Evolutionary conservation across 2,329 filamentous ascomycete species (phyloP).

Genomic region (Arthrobotrys sinensis): DNA sequence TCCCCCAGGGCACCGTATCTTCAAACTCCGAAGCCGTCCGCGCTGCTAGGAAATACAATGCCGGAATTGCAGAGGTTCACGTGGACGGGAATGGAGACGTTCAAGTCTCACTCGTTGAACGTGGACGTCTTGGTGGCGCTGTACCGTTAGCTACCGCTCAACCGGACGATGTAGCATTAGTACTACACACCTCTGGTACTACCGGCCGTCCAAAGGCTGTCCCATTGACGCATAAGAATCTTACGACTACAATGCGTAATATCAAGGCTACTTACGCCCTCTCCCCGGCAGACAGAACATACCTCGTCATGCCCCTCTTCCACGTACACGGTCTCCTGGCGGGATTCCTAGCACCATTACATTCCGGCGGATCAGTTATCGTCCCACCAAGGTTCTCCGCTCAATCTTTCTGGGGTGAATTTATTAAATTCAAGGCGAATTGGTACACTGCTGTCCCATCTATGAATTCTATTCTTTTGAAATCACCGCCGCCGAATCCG

Average conservation of each 20-base stretch:
- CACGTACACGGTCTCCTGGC: constrained; percentile 91
- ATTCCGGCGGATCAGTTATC: constrained; percentile 82
- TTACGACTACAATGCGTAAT: constrained; percentile 87
- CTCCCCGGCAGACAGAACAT: constrained; percentile 79
- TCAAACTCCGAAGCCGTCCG: constrained; percentile 80
- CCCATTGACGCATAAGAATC: constrained; percentile 84
- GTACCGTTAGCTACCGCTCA: constrained; percentile 72
- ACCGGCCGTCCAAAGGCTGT: constrained; percentile 89
- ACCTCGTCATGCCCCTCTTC: constrained; percentile 88
- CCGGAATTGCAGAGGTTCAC: constrained; percentile 89
- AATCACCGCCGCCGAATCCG: constrained; percentile 78
- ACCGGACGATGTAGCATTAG: constrained; percentile 84
- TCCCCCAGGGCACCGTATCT: constrained; percentile 79
- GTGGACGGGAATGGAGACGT: constrained; percentile 77
- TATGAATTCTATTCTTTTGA: constrained; percentile 90
- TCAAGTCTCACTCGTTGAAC: constrained; percentile 82
- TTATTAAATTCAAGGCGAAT: constrained; percentile 80
- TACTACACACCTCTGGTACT: constrained; percentile 87
- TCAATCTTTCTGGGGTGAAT: constrained; percentile 85
- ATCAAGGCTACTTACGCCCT: constrained; percentile 84
- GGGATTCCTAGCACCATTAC: constrained; percentile 82
- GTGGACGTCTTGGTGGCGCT: constrained; percentile 74
- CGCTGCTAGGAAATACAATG: constrained; percentile 83
- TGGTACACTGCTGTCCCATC: constrained; percentile 94
- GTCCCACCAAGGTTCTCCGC: constrained; percentile 86